Evolutionary conservation across 192 early-diverging fungal genomes (phyloP).

Genomic region (Lunasporangiospora selenospora): DNA sequence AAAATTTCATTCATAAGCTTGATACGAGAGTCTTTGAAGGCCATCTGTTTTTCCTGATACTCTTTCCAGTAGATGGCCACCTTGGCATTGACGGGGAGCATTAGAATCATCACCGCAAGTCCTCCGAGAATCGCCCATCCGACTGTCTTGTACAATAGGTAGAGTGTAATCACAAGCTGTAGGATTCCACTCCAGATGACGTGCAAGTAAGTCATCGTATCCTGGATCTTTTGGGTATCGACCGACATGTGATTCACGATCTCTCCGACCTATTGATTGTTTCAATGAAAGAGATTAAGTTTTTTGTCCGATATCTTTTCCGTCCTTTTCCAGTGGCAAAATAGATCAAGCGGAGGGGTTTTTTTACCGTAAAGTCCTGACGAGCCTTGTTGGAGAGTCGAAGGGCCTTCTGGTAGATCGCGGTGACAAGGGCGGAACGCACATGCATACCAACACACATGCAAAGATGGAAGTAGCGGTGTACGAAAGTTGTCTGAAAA

Average conservation of each 20-base stretch:
- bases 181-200: constrained; percentile 78
- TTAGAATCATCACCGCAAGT: constrained; percentile 79
- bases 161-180: constrained; percentile 78
- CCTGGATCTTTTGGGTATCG: constrained; percentile 68
- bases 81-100: constrained; percentile 77
- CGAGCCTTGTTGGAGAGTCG: constrained; percentile 79
- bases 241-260: constrained; percentile 71
- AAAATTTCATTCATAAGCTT: constrained; percentile 60
- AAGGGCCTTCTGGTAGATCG: constrained; percentile 89
- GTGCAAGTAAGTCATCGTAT: constrained; percentile 74
- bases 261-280: constrained; percentile 36
- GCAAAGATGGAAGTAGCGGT: constrained; percentile 90
- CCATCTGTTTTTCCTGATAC: constrained; percentile 85
- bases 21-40: constrained; percentile 67
- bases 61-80: constrained; percentile 69
- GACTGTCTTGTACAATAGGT: constrained; percentile 81
- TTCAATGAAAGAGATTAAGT: background rate
- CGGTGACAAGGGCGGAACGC: constrained; percentile 76
- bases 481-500: constrained; percentile 79
- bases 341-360: constrained; percentile 49
- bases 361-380: constrained; percentile 80
- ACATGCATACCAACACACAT: constrained; percentile 78
- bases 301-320: no score
- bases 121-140: constrained; percentile 88
- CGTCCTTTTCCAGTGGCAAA: no score